Evolutionary conservation across 352 stramenopile genomes (phyloP).

Genomic region (Globisporangium splendens): DNA sequence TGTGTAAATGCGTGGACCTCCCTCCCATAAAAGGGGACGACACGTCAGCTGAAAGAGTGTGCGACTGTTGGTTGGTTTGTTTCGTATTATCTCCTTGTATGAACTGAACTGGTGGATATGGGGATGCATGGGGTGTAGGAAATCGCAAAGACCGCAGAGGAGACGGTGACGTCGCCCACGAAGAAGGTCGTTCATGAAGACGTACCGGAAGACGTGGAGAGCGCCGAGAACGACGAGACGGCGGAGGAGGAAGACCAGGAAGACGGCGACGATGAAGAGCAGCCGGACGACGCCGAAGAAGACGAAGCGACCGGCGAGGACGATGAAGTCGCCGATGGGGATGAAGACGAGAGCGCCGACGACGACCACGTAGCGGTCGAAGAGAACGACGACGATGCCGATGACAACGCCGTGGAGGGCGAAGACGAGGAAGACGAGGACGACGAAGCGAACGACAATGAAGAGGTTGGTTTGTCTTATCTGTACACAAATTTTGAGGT

Average conservation of each 20-base stretch:
- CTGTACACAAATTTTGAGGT: constrained; percentile 70
- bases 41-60: too few relatives aligned
- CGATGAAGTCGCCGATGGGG: constrained; percentile 19
- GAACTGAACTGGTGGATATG: too few relatives aligned
- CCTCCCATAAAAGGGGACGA: too few relatives aligned
- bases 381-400: constrained; percentile 23
- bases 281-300: constrained; percentile 12
- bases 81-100: too few relatives aligned
- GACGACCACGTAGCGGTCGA: constrained; percentile 29
- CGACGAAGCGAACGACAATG: constrained; percentile 19
- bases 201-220: constrained; percentile 14
- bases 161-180: background rate
- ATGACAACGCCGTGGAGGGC: constrained; percentile 16
- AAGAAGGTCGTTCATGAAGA: constrained; percentile 14
- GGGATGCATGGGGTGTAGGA: constrained; percentile 5
- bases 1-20: too few relatives aligned
- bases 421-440: constrained; percentile 19
- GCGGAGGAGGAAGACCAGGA: constrained; percentile 15
- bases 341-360: constrained; percentile 29
- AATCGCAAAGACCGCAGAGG: constrained; percentile 11
- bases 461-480: constrained; percentile 59
- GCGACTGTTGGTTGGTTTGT: too few relatives aligned
- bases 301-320: constrained; percentile 14
- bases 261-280: too few relatives aligned
- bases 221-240: constrained; percentile 16